phyloP scores from a whole-genome alignment of 2,329 filamentous ascomycete species.

The Pochonia chlamydosporia region DNA sequence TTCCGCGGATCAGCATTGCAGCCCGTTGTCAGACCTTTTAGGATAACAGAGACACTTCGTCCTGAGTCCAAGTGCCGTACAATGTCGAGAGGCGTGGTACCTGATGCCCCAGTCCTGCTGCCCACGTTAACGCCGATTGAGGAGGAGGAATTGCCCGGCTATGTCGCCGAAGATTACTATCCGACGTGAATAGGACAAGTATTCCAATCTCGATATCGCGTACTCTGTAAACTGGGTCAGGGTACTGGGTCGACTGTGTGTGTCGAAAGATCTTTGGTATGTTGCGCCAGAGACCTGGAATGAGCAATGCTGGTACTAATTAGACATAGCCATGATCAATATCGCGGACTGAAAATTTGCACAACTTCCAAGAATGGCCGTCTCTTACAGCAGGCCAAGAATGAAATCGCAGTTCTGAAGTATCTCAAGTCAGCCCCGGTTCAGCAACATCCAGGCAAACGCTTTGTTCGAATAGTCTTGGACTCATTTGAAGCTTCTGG shows the following conservation, averaged over 20 bases:
- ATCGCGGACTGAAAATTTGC: background rate
- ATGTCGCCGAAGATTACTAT: conserved; percentile 1
- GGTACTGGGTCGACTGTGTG: conserved; percentile 2
- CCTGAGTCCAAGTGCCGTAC: too few species aligned
- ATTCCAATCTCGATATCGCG: background rate
- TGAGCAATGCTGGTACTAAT: background rate
- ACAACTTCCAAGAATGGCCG: background rate
- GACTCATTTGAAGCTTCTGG: background rate
- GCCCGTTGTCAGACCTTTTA: too few species aligned
- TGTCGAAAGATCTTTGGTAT: background rate
- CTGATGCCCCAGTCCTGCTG: too few species aligned
- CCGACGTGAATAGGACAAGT: background rate
- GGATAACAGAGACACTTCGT: too few species aligned
- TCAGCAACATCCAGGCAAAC: background rate
- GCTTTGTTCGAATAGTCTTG: background rate
- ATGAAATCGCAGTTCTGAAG: background rate
- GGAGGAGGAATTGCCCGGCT: background rate
- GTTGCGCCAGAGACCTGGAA: background rate
- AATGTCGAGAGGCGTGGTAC: too few species aligned
- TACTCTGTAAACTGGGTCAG: conserved; percentile 1
- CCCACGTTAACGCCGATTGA: conserved; percentile 4
- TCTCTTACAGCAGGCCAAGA: background rate
- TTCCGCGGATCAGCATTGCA: too few species aligned
- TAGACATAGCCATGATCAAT: background rate
- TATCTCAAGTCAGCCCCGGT: background rate